Evolutionary conservation across 2,329 filamentous ascomycete genomes (phyloP), one percentile per base, ranked within the genome.

Genomic region (Claviceps cyperi): DNA sequence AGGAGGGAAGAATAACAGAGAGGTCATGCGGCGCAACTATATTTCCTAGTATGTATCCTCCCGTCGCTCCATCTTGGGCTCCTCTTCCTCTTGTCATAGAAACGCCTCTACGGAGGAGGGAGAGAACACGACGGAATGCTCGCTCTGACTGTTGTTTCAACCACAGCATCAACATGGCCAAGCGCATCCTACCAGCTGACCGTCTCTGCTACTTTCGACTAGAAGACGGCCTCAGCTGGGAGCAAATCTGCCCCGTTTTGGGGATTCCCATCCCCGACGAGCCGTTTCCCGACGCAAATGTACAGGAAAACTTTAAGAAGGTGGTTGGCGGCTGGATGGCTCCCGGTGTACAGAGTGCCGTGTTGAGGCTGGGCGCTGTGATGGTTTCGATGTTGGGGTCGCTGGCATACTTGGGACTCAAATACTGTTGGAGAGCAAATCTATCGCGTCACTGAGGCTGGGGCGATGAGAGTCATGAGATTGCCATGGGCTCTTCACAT

Each of bases 211-310:
- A 56, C 4, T 53, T 59, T 38, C 62, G 57, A 38, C 56, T 67
- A 1, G 64, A 67, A 50, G 60, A 66, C 39, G 63, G 60, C 1
- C 62, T 65, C 15, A 62, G 62, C 9, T 66, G 63, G 64, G 63
- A 66, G 48, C 52, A 66, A 39, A 61, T 67, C 2, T 67, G 65
- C 39, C 58, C 59, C 1, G 64, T 64, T 46, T 51, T 67, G 1
- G 61, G 54, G 4, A 48, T 59, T 8, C 52, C 59, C 0, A 60
- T 65, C 35, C 65, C 64, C 1, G 51, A 59, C 3, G 51, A 53
- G 36, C 21, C 21, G 13, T 48, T 48, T n/a, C 47, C 47, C 13
- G 13, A 22, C 4, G 38, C 47, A 9, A 43, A 48, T 24, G 39
- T 43, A 17, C 47, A 21, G 47, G 47, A 49, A 36, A 32, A 45